Evolutionary conservation across 345 rosid species (phyloP).

Genomic region (Ailanthus altissimus): DNA sequence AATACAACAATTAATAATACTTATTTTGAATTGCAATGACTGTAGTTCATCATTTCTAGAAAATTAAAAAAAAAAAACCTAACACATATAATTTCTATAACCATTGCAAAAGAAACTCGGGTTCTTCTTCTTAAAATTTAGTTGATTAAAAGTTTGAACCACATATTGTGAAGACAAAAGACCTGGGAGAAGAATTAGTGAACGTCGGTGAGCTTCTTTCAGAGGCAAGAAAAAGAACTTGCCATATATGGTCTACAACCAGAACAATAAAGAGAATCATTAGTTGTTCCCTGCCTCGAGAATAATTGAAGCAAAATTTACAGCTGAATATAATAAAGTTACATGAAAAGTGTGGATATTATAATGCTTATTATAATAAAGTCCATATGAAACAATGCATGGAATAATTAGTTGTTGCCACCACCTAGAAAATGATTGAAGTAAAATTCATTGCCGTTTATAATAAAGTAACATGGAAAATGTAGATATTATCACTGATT

Average conservation of each 20-base stretch:
- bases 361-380: too few species aligned
- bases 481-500: too few species aligned
- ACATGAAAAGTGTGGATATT: neutral
- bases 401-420: too few species aligned
- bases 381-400: too few species aligned
- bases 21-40: neutral
- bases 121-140: constrained; percentile 1
- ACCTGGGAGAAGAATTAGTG: neutral
- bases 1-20: neutral
- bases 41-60: constrained; percentile 2
- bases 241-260: neutral
- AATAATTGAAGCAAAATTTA: neutral
- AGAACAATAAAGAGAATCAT: neutral
- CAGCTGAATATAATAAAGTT: neutral
- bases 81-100: neutral
- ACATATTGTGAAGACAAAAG: neutral
- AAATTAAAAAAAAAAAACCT: neutral
- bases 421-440: too few species aligned
- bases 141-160: neutral
- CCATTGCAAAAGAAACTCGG: neutral
- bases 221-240: neutral
- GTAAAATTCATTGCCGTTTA: too few species aligned
- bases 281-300: neutral
- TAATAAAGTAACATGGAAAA: too few species aligned
- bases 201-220: neutral